These are phyloP conservation scores for Penicillium cinerascens DNA, from an alignment of 495 filamentous ascomycete species.

Conservation along the genomic window DNA sequence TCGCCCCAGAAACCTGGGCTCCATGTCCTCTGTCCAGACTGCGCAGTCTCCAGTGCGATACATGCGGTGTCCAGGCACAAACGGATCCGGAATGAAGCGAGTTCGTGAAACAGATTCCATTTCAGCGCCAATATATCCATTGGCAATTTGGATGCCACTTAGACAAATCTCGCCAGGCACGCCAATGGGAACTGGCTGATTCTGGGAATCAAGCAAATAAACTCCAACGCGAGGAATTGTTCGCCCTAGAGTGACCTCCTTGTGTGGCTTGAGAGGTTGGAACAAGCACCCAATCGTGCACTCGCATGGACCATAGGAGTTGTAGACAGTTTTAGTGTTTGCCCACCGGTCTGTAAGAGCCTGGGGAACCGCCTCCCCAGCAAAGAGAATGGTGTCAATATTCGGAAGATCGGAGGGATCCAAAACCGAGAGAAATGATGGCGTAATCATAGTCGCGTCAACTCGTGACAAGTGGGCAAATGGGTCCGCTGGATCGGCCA, in stretches of 20 bases:
- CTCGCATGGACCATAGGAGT: too few relatives aligned
- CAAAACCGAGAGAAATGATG: slow-evolving; percentile 20
- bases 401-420: slow-evolving; percentile 19
- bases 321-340: too few relatives aligned
- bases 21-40: slow-evolving; percentile 22
- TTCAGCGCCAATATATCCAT: slow-evolving; percentile 27
- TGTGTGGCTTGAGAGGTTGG: slow-evolving; percentile 1
- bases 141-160: slow-evolving; percentile 33
- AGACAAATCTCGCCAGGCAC: slow-evolving; percentile 34
- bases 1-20: slow-evolving; percentile 29
- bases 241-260: slow-evolving; percentile 28
- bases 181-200: slow-evolving; percentile 15
- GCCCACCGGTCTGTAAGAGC: slow-evolving; percentile 25
- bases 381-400: slow-evolving; percentile 24
- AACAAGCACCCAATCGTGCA: too few relatives aligned
- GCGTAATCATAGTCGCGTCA: slow-evolving; percentile 28
- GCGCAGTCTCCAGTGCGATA: slow-evolving; percentile 33
- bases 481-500: slow-evolving; percentile 11
- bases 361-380: slow-evolving; percentile 30
- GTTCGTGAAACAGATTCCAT: too few relatives aligned
- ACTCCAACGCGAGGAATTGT: slow-evolving; percentile 26
- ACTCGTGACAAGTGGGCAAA: slow-evolving; percentile 20
- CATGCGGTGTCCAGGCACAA: slow-evolving; percentile 16
- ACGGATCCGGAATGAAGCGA: too few relatives aligned
- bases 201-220: slow-evolving; percentile 27